Conservation (phyloP, 179 eudicot genomes). For the Heliamphora pulchella region DNA sequence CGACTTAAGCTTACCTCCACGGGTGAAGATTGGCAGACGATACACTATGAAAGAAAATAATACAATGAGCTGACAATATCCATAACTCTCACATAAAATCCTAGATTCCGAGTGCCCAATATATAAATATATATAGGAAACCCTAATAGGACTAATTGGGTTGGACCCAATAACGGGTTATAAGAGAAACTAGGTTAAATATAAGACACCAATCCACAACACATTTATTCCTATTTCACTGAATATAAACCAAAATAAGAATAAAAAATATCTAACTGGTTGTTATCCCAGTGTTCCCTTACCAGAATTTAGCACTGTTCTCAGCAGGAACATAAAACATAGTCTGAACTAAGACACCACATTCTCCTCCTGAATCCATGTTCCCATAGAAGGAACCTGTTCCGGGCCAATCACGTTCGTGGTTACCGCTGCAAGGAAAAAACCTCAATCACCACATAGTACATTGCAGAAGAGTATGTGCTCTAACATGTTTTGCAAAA, state of each 20-base stretch:
- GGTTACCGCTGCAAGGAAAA: conserved; percentile 54
- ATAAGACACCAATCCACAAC: neutral
- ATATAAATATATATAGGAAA: no score
- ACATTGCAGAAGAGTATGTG: neutral
- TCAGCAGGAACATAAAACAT: conserved; percentile 68
- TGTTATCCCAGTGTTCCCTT: conserved; percentile 6
- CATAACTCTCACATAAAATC: no score
- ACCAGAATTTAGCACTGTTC: conserved; percentile 71
- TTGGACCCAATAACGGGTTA: no score
- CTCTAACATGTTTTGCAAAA: neutral
- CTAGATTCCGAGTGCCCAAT: no score
- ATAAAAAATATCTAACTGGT: neutral
- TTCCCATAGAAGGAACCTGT: conserved; percentile 57
- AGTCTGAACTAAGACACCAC: conserved; percentile 66
- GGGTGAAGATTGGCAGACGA: no score
- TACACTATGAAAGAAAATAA: no score
- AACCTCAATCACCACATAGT: neutral
- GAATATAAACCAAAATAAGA: neutral
- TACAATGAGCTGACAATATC: no score
- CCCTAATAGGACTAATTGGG: no score
- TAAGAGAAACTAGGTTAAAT: neutral
- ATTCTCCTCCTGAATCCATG: conserved; percentile 74
- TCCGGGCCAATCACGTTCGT: conserved; percentile 74
- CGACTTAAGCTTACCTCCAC: no score
- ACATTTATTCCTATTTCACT: neutral